Evolutionary conservation across 371 early-diverging fungal genomes (phyloP), one percentile per base, ranked within the genome.

Genomic region (Phascolomyces articulosus): DNA sequence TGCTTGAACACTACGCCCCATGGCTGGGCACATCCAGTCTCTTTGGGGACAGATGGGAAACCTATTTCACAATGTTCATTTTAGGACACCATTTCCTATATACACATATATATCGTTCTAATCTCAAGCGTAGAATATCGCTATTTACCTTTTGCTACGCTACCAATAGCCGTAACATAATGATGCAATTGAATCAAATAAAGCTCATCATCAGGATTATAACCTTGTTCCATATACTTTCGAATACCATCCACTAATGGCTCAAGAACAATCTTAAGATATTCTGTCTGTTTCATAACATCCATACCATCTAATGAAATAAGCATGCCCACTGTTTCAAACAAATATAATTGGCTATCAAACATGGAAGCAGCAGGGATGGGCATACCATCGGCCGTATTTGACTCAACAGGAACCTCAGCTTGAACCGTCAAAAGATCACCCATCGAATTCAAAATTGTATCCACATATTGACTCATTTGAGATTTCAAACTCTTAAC

Each of bases 271-370:
- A 87, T 88, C 70, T 86, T 85, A 40, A 95, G 81, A 54, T 91
- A 89, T 67, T 91, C 87, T 59, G 88, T 86, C 74, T 95, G 94
- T 59, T 90, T 87, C 61, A 83, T 77, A 18, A 82, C 78, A 57
- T 89, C 85, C 41, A 92, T 79, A 41, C 73, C 74, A 26, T 91
- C 90, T 28, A 89, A 79, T 13, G 97, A 91, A 68, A 97, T 93
- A 69, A 96, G 76, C 62, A 89, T 80, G 24, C 97, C 96, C 56
- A 92, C 95, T 3, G 95, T 90, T 73, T 98, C 98, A 82, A 95
- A 97, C 38, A 96, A 71, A 70, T 92, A 94, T 29, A 94, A 71
- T 74, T 97, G 96, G 61, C 91, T 92, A 67, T 93, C 94, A 71
- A 95, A 94, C 15, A 77, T 74, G 9, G 78, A 78, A 9, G 79